phyloP scores from a whole-genome alignment of 2,329 filamentous ascomycete species.

The Colletotrichum sansevieriae region DNA sequence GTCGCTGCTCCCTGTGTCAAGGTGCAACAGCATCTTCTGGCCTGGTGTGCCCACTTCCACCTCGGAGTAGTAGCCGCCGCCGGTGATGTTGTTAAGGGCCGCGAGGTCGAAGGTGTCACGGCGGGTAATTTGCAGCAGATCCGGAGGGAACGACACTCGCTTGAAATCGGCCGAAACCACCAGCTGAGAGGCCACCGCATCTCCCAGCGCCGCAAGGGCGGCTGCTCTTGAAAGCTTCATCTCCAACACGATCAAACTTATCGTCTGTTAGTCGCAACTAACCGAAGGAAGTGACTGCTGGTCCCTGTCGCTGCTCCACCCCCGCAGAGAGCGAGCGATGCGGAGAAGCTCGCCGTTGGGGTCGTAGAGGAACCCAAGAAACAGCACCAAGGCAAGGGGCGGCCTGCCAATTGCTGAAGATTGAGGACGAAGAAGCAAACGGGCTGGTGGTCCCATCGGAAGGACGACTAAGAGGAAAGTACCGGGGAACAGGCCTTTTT shows the following conservation, averaged over 20 bases:
- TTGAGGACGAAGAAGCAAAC: slow-evolving; percentile 15
- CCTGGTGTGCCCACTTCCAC: slow-evolving; percentile 72
- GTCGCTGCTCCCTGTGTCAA: slow-evolving; percentile 79
- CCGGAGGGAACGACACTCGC: slow-evolving; percentile 10
- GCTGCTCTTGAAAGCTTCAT: slow-evolving; percentile 5
- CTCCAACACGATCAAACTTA: neutral
- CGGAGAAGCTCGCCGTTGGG: slow-evolving; percentile 24
- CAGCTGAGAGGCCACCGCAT: slow-evolving; percentile 14
- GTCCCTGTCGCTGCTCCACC: slow-evolving; percentile 25
- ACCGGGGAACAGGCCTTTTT: slow-evolving; percentile 24
- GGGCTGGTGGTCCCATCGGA: neutral
- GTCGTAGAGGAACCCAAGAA: neutral
- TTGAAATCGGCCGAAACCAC: slow-evolving; percentile 33
- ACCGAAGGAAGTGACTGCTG: neutral
- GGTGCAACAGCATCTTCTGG: slow-evolving; percentile 67
- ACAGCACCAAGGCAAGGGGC: neutral
- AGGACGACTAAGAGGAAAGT: neutral
- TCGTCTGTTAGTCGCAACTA: neutral
- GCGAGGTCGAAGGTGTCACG: slow-evolving; percentile 50
- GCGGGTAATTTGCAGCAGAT: slow-evolving; percentile 32
- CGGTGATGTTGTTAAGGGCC: slow-evolving; percentile 65
- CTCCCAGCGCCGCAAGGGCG: slow-evolving; percentile 16
- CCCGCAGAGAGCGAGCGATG: slow-evolving; percentile 14
- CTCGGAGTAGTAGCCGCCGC: slow-evolving; percentile 74
- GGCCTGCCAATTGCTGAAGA: neutral